phyloP scores from a whole-genome alignment of 2,329 filamentous ascomycete genomes.

The Aspergillus viridinutans region DNA sequence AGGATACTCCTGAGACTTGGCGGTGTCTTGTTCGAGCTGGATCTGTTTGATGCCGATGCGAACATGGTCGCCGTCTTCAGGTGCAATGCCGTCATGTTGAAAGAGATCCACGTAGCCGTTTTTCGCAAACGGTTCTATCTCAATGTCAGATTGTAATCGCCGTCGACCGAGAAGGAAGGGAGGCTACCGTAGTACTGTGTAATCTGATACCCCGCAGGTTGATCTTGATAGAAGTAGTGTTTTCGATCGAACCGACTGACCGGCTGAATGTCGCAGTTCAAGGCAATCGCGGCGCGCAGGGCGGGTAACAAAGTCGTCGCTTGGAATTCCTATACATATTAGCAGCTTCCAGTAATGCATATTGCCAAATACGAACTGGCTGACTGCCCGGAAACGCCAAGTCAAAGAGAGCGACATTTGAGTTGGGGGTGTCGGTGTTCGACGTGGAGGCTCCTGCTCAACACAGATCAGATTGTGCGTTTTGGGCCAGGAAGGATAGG shows the following conservation, averaged over 20 bases:
- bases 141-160: not conserved
- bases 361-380: constrained; percentile 48
- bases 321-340: constrained; percentile 59
- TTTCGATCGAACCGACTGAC: constrained; percentile 89
- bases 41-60: constrained; percentile 84
- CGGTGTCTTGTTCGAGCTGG: constrained; percentile 96
- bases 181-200: constrained; percentile 78
- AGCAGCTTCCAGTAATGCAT: not conserved
- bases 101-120: constrained; percentile 69
- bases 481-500: not conserved
- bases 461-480: not conserved
- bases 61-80: constrained; percentile 66
- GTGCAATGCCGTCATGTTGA: constrained; percentile 72
- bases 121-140: constrained; percentile 56
- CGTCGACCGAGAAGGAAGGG: not conserved
- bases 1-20: constrained; percentile 80
- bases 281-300: constrained; percentile 78
- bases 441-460: constrained; percentile 53
- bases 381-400: constrained; percentile 84
- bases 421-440: constrained; percentile 69
- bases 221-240: constrained; percentile 99
- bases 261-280: constrained; percentile 73
- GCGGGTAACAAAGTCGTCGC: constrained; percentile 78
- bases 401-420: constrained; percentile 85
- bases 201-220: constrained; percentile 94